phyloP scores from a whole-genome alignment of 2,329 filamentous ascomycete genomes.

The Ceratocystis lukuohia region DNA sequence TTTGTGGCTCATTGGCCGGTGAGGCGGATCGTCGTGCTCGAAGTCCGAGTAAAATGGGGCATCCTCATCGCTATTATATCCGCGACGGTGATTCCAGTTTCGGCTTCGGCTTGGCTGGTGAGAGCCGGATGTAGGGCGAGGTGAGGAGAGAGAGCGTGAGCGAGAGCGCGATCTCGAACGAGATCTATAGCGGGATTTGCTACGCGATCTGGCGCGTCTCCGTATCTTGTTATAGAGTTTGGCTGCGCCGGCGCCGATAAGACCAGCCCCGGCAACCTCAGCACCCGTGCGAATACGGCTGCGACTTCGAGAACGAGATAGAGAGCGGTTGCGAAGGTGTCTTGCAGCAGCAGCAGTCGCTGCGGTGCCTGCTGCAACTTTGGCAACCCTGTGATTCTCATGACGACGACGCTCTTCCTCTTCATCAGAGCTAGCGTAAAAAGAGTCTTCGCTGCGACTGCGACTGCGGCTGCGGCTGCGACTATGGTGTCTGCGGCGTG shows the following conservation, averaged over 20 bases:
- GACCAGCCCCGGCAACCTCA: constrained; percentile 46
- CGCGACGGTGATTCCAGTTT: not conserved
- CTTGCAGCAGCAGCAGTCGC: constrained; percentile 46
- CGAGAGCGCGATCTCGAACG: constrained; percentile 22
- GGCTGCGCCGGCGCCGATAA: constrained; percentile 46
- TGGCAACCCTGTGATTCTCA: constrained; percentile 34
- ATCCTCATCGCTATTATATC: not conserved
- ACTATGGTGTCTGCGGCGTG: constrained; percentile 34
- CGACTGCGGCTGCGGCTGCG: constrained; percentile 30
- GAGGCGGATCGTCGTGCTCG: not conserved
- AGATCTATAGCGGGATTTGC: constrained; percentile 35
- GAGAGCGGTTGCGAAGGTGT: constrained; percentile 37
- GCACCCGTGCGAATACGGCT: constrained; percentile 34
- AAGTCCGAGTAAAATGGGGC: not conserved
- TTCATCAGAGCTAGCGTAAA: not conserved
- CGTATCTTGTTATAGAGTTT: constrained; percentile 46
- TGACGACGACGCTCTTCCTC: constrained; percentile 1
- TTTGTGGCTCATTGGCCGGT: not conserved
- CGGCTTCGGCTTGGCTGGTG: not conserved
- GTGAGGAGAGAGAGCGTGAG: constrained; percentile 21
- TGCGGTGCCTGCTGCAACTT: constrained; percentile 44
- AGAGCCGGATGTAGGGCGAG: not conserved
- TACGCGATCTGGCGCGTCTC: constrained; percentile 34
- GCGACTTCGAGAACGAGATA: constrained; percentile 27
- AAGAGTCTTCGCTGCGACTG: constrained; percentile 24